Percentiles rank a stretch among this genome's conserved stretches.
phyloP scores from a whole-genome alignment of 2,329 filamentous ascomycete species.

The Myrmaecium sp. region DNA sequence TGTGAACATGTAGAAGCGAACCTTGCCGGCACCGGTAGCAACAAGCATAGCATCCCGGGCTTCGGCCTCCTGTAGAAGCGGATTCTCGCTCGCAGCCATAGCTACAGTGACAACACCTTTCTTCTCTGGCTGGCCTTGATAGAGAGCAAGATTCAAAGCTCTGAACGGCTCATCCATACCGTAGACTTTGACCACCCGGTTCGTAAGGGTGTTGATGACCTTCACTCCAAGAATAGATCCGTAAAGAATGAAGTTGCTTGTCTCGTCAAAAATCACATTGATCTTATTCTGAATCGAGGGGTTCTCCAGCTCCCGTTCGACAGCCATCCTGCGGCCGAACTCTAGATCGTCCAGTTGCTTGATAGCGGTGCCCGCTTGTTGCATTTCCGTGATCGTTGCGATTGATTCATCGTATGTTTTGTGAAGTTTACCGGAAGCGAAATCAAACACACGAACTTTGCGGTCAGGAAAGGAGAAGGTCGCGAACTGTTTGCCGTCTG shows the following conservation, averaged over 20 bases:
- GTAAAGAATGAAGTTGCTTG: slow-evolving; percentile 85
- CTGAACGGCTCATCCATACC: slow-evolving; percentile 80
- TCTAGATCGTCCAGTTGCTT: slow-evolving; percentile 78
- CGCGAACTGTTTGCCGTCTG: slow-evolving; percentile 70
- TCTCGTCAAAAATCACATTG: slow-evolving; percentile 92
- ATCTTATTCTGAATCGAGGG: slow-evolving; percentile 48
- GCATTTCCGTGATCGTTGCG: slow-evolving; percentile 78
- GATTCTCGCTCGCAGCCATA: slow-evolving; percentile 92
- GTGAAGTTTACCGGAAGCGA: slow-evolving; percentile 70
- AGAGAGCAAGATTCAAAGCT: slow-evolving; percentile 66
- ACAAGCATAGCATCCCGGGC: slow-evolving; percentile 78
- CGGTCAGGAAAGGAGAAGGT: slow-evolving; percentile 86
- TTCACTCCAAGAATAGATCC: slow-evolving; percentile 86
- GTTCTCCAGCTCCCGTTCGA: slow-evolving; percentile 73
- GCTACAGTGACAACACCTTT: slow-evolving; percentile 86
- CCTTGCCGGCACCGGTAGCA: slow-evolving; percentile 67
- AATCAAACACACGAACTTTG: slow-evolving; percentile 87
- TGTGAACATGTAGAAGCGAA: slow-evolving; percentile 95
- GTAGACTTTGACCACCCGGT: slow-evolving; percentile 78
- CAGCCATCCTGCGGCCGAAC: slow-evolving; percentile 72
- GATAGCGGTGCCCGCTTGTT: slow-evolving; percentile 73
- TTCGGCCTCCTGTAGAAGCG: slow-evolving; percentile 82
- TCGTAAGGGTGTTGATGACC: slow-evolving; percentile 89
- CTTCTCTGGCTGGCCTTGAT: slow-evolving; percentile 89
- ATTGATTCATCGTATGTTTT: slow-evolving; percentile 93